Evolutionary conservation across 495 filamentous ascomycete species (phyloP).

Genomic region (Neurospora sp.): DNA sequence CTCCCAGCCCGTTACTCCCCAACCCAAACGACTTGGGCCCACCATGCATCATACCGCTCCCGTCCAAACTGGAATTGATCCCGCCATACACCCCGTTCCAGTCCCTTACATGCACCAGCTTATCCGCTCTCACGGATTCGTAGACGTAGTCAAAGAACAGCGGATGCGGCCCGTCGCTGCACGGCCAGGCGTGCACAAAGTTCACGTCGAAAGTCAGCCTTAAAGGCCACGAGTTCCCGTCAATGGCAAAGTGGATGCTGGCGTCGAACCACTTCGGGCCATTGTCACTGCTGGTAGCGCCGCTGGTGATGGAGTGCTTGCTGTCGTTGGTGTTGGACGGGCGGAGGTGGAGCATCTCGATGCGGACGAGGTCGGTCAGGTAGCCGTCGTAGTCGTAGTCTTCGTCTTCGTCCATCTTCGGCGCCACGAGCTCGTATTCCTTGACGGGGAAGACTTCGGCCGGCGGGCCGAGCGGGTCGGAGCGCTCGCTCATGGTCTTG

Average conservation of each 20-base stretch:
- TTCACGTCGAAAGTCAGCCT: conserved; percentile 52
- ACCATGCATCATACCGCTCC: neutral
- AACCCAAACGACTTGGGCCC: neutral
- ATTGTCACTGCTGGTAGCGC: neutral
- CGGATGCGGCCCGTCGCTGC: conserved; percentile 56
- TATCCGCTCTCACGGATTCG: conserved; percentile 43
- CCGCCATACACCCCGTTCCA: conserved; percentile 39
- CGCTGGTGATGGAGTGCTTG: conserved; percentile 1
- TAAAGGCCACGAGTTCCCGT: conserved; percentile 53
- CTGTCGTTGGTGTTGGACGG: conserved; percentile 11
- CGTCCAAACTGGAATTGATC: neutral
- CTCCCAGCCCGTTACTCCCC: neutral
- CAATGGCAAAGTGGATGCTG: conserved; percentile 55
- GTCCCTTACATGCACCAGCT: conserved; percentile 49
- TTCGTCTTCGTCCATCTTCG: conserved; percentile 37
- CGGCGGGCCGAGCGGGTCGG: conserved; percentile 52
- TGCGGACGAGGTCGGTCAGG: conserved; percentile 45
- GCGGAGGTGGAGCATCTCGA: conserved; percentile 52
- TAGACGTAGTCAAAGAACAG: conserved; percentile 60
- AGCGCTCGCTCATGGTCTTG: conserved; percentile 47
- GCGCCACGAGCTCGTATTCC: conserved; percentile 48
- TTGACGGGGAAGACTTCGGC: conserved; percentile 47
- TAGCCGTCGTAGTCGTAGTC: conserved; percentile 29
- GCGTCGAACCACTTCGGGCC: conserved; percentile 48
- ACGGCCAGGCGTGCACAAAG: conserved; percentile 58